Evolutionary conservation across 176 grass and related monocot species (phyloP), one percentile per base, ranked within the genome.

Genomic region (Oryza nivara): DNA sequence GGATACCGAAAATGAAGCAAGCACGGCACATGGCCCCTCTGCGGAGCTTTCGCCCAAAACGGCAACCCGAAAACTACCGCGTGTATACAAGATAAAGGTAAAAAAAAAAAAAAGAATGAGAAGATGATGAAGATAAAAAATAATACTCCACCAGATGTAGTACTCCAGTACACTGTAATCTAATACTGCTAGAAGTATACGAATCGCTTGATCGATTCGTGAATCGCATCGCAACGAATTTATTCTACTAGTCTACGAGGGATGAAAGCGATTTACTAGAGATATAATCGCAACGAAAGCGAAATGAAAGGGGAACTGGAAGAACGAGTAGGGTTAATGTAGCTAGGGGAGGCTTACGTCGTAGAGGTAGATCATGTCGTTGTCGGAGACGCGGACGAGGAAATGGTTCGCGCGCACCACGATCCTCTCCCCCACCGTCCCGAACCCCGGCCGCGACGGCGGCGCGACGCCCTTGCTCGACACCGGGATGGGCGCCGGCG

Each of bases 381-480:
- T 77, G 25, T 85, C 73, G 16, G 83, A 69, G 1, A 94, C 20
- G 6, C 60, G 1, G 0, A 83, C 94, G 5, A 83, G 77, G 76
- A 94, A 97, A 41, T 97, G 94, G 72, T 97, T 97, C 0, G 94
- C 94, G 12, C 65, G 73, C 0, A 94, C 82, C 3, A 79, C 0
- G 5, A 88, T 28, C 60, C 0, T 75, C n/a, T 1, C 80, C 49
- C 94, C 92, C 0, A 0, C 4, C 49, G 8, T 82, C 10, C 92
- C 90, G 45, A 49, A 83, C 16, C 83, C 85, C 10, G 92, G 92
- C 10, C 92, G 73, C 11, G 17, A 0, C 6, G 88, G 88, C 17
- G 11, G 85, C 6, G 3, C 6, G 1, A 94, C 9, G 3, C 65
- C 82, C 82, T 90, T 88, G 48, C 66, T 94, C 12, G 91, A 94